Evolutionary conservation across 108 stramenopile genomes (phyloP), one percentile per base, ranked within the genome.

Genomic region (Nitzschia putrida): DNA sequence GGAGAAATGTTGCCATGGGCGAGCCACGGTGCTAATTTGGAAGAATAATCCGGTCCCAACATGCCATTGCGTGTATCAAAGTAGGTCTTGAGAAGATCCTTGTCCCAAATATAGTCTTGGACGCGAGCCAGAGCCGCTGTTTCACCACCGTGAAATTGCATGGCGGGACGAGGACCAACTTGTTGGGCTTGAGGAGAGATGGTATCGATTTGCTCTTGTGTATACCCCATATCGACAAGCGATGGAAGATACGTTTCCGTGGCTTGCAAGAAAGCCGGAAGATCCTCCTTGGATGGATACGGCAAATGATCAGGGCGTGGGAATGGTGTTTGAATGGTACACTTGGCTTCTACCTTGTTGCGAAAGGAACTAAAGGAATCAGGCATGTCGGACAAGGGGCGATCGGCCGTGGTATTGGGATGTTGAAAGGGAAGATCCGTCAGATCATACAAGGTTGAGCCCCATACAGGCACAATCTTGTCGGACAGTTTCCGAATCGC

Each of bases 61-160:
- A 98, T 91, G 0, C 97, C 99, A 78, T 99, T 98, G 20, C 99
- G 90, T 8, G 95, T 98, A 64, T 95, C 92, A 68, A 97, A 97
- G 88, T 99, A 99, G 7, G 71, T 66, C 29, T 72, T 68, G 25
- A 99, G 77, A 38, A 83, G 54, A 69, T 99, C 97, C 61, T 91
- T 84, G 21, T 94, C 91, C 84, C 88, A 98, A 43, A 98, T 86
- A 80, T 96, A 99, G 2, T 87, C 80, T 26, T 95, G 69, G 38
- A 99, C 84, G 7, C 99, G 81, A 3, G 68, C 74, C 26, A 97
- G 73, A 8, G 91, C 99, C 13, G 80, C 93, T 8, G 90, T 82
- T 74, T 98, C 98, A 8, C 99, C 99, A 41, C 99, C 98, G 8
- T 68, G 40, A 69, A 97, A 96, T 25, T 85, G 68, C 77, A 97